phyloP scores from a whole-genome alignment of 208 protist species.

The Phytomonas francai region DNA sequence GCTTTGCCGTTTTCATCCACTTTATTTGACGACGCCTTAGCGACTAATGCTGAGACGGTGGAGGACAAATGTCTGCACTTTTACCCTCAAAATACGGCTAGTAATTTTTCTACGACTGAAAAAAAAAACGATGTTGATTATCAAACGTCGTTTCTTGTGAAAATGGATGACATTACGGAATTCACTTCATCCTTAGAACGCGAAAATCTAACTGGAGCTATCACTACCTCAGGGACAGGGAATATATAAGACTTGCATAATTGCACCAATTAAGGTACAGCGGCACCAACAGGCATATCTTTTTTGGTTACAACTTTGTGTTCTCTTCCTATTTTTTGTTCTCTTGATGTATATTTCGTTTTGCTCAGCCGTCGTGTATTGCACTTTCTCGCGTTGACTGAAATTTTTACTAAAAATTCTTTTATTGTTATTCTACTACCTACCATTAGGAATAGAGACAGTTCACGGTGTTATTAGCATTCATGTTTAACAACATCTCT shows the following conservation, averaged over 20 bases:
- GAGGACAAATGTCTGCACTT: background rate
- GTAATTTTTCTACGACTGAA: background rate
- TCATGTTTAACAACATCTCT: conserved; percentile 5
- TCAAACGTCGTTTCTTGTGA: conserved; percentile 65
- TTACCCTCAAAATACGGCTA: background rate
- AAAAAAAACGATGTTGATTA: conserved; percentile 23
- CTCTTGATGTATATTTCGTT: background rate
- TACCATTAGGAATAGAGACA: background rate
- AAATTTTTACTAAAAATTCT: conserved; percentile 5
- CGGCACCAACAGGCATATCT: background rate
- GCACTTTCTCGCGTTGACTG: background rate
- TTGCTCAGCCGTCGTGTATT: background rate
- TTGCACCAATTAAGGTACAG: background rate
- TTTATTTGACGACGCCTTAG: background rate
- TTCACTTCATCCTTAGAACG: conserved; percentile 54
- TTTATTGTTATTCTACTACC: background rate
- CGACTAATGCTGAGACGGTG: background rate
- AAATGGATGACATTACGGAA: conserved; percentile 69
- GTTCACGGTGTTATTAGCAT: background rate
- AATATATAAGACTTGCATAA: background rate
- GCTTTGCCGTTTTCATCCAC: background rate
- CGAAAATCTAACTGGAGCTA: conserved; percentile 27
- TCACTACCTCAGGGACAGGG: background rate
- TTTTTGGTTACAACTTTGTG: background rate
- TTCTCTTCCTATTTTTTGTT: background rate